These are phyloP conservation scores for Megacollybia marginata DNA, from an alignment of 768 basidiomycete species.

Conservation along the genomic window DNA sequence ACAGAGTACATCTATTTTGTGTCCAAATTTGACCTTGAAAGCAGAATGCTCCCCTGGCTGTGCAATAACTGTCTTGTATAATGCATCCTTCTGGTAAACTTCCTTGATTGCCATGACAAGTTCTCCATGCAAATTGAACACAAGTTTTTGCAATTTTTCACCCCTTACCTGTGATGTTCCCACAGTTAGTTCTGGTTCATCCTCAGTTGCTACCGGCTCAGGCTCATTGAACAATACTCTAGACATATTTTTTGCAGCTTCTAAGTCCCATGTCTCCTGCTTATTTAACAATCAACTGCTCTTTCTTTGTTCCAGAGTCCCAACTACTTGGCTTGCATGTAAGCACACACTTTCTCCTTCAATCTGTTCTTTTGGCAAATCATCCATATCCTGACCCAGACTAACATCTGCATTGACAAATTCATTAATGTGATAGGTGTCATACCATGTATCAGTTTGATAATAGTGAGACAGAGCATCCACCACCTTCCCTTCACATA, in stretches of 20 bases:
- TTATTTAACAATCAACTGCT: not conserved
- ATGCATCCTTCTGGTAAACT: too few relatives aligned
- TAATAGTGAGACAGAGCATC: conserved; percentile 21
- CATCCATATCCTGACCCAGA: not conserved
- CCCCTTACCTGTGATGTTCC: not conserved
- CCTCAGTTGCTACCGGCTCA: not conserved
- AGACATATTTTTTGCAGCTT: not conserved
- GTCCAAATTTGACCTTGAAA: not conserved
- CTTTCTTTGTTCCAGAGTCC: too few relatives aligned
- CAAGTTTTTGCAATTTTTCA: not conserved
- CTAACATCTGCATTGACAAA: not conserved
- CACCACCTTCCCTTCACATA: conserved; percentile 21
- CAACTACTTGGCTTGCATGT: too few relatives aligned
- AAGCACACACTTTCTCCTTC: not conserved
- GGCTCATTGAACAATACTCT: too few relatives aligned
- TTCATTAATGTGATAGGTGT: not conserved
- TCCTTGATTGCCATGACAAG: not conserved
- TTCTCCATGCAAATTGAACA: too few relatives aligned
- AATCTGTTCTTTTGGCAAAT: not conserved
- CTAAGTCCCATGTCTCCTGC: not conserved
- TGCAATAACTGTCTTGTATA: not conserved
- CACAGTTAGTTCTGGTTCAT: not conserved
- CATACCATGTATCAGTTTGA: not conserved
- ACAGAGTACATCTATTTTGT: not conserved
- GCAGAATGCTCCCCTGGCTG: not conserved